Evolutionary conservation across 2,329 filamentous ascomycete genomes (phyloP).

Genomic region (Nigrospora osmanthi): DNA sequence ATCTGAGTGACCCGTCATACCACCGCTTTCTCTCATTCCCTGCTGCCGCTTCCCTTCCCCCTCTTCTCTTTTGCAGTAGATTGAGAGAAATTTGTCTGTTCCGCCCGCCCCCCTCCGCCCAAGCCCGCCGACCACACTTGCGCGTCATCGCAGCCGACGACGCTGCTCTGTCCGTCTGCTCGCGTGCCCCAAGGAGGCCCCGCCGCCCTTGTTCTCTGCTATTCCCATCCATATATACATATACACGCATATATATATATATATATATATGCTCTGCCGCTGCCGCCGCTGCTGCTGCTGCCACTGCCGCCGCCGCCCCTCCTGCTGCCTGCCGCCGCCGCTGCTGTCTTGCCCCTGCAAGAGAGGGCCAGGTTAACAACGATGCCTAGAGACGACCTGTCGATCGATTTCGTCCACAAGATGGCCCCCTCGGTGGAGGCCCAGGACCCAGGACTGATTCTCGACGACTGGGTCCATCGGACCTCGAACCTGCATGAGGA

Average conservation of each 20-base stretch:
- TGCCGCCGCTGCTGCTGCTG: too few relatives aligned
- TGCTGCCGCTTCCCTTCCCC: neutral
- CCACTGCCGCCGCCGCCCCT: neutral
- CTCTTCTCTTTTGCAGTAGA: too few relatives aligned
- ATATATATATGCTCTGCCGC: too few relatives aligned
- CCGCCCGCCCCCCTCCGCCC: too few relatives aligned
- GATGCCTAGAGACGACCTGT: slow-evolving; percentile 67
- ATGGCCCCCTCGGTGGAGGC: slow-evolving; percentile 52
- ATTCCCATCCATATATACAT: too few relatives aligned
- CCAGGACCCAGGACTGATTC: slow-evolving; percentile 59
- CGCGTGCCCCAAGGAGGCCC: neutral
- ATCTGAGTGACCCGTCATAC: neutral
- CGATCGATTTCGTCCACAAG: slow-evolving; percentile 62
- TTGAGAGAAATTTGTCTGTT: too few relatives aligned
- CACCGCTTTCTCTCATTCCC: neutral
- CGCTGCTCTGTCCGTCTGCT: too few relatives aligned
- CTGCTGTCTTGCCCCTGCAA: slow-evolving; percentile 8
- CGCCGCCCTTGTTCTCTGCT: neutral
- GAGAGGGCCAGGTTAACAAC: slow-evolving; percentile 43
- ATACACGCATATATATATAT: too few relatives aligned
- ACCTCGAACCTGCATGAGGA: slow-evolving; percentile 76
- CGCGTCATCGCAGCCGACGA: too few relatives aligned
- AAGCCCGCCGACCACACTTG: too few relatives aligned
- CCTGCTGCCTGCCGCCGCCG: neutral
- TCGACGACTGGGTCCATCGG: slow-evolving; percentile 70